Conservation (phyloP, 768 basidiomycete genomes). For the Lactifluus rugatus region DNA sequence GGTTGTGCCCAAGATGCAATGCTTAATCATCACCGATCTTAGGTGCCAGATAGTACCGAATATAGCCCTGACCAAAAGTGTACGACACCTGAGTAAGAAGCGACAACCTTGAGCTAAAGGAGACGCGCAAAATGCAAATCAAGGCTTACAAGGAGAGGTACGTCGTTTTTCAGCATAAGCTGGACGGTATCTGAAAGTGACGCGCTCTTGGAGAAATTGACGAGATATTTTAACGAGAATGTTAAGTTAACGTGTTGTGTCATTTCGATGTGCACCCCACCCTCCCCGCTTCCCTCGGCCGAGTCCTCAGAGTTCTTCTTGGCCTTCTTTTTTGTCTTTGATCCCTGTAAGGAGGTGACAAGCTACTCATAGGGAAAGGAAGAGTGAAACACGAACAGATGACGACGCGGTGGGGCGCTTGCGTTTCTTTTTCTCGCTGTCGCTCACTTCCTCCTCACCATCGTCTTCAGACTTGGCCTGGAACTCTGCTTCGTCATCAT, state of each 20-base stretch:
- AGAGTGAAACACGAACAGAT: slow-evolving; percentile 33
- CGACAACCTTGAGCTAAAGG: not conserved
- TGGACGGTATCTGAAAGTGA: slow-evolving; percentile 62
- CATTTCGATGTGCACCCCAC: slow-evolving; percentile 72
- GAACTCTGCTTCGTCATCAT: slow-evolving; percentile 38
- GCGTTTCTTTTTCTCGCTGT: slow-evolving; percentile 45
- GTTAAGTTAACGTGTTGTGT: slow-evolving; percentile 86
- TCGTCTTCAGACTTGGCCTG: slow-evolving; percentile 27
- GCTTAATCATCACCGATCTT: slow-evolving; percentile 81
- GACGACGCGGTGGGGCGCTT: slow-evolving; percentile 39
- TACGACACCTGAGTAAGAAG: slow-evolving; percentile 61
- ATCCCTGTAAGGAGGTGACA: slow-evolving; percentile 19
- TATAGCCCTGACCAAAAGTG: slow-evolving; percentile 78
- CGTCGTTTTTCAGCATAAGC: slow-evolving; percentile 87
- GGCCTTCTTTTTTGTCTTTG: slow-evolving; percentile 42
- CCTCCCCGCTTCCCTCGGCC: slow-evolving; percentile 35
- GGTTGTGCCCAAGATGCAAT: not conserved
- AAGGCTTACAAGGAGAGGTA: slow-evolving; percentile 66
- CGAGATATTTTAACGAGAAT: slow-evolving; percentile 93
- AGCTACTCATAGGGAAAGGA: not conserved
- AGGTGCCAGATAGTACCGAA: slow-evolving; percentile 93
- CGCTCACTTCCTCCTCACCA: slow-evolving; percentile 33
- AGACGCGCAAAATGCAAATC: not conserved
- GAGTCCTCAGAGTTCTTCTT: slow-evolving; percentile 36
- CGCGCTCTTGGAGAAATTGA: slow-evolving; percentile 90